Percentiles rank a stretch among this genome's conserved stretches.
These are phyloP conservation scores for Sabuloglossum arenarium DNA, from an alignment of 495 filamentous ascomycete genomes.

Conservation along the genomic window DNA sequence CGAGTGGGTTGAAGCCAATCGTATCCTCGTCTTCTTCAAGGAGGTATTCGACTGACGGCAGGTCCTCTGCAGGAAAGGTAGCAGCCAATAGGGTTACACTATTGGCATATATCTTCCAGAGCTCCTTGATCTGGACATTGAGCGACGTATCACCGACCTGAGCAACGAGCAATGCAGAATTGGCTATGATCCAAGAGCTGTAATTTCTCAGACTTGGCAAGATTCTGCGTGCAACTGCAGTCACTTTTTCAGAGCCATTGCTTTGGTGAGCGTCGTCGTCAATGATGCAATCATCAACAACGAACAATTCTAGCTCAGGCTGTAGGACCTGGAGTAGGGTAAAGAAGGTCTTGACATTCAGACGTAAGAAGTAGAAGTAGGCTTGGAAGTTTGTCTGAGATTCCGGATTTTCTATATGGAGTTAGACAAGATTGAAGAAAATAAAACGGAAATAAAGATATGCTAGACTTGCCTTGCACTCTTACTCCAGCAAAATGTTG, in stretches of 20 bases:
- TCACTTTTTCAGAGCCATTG: constrained; percentile 32
- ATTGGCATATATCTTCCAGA: constrained; percentile 53
- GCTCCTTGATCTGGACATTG: constrained; percentile 35
- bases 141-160: constrained; percentile 33
- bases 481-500: constrained; percentile 45
- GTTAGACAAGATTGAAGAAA: constrained; percentile 3
- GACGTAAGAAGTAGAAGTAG: constrained; percentile 49
- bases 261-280: constrained; percentile 13
- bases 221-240: constrained; percentile 38
- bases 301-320: constrained; percentile 38
- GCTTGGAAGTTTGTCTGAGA: constrained; percentile 25
- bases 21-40: constrained; percentile 61
- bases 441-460: neutral
- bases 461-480: constrained; percentile 29
- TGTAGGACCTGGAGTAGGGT: constrained; percentile 54
- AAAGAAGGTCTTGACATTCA: constrained; percentile 68
- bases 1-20: constrained; percentile 50
- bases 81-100: constrained; percentile 41
- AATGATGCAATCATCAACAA: constrained; percentile 10
- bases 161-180: constrained; percentile 26
- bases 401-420: constrained; percentile 19
- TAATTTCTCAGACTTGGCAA: constrained; percentile 53
- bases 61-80: constrained; percentile 32
- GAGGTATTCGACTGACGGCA: constrained; percentile 42
- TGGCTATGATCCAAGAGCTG: constrained; percentile 44